Conservation (phyloP, 768 basidiomycete genomes). For the Trametes villosa region DNA sequence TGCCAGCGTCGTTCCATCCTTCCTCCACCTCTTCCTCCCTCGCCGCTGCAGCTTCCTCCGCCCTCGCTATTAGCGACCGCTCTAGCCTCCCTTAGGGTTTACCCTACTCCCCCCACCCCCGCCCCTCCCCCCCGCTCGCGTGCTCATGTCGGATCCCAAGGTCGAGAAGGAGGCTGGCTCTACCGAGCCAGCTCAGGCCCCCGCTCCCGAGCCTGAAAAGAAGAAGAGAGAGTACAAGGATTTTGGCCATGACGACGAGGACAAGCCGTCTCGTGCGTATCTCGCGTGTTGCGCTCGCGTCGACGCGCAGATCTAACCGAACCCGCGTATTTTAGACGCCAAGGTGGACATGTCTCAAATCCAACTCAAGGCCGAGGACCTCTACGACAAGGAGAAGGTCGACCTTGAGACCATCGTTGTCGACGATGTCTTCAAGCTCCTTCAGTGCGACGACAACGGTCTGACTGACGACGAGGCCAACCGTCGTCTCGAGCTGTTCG, state of each 20-base stretch:
- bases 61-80: slow-evolving; percentile 16
- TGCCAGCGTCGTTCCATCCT: slow-evolving; percentile 24
- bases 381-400: slow-evolving; percentile 99
- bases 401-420: slow-evolving; percentile 97
- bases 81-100: slow-evolving; percentile 23
- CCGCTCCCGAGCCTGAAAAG: slow-evolving; percentile 39
- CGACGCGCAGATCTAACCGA: slow-evolving; percentile 15
- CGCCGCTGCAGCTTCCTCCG: slow-evolving; percentile 20
- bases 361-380: slow-evolving; percentile 88
- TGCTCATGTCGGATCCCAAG: slow-evolving; percentile 45
- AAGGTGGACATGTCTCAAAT: slow-evolving; percentile 90
- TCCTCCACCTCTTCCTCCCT: slow-evolving; percentile 23
- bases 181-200: slow-evolving; percentile 43
- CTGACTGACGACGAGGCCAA: slow-evolving; percentile 72
- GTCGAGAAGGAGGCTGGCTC: slow-evolving; percentile 73
- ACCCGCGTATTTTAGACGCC: slow-evolving; percentile 58
- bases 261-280: slow-evolving; percentile 69
- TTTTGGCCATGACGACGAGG: slow-evolving; percentile 68
- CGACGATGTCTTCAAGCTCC: slow-evolving; percentile 94
- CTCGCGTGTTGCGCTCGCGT: background rate
- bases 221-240: slow-evolving; percentile 89
- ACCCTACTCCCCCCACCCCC: slow-evolving; percentile 19
- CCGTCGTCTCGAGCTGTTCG: slow-evolving; percentile 90
- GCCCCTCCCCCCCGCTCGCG: slow-evolving; percentile 17
- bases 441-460: slow-evolving; percentile 88